Conservation (phyloP, 1,284 basidiomycete species). For the Ganoderma lingzhi region DNA sequence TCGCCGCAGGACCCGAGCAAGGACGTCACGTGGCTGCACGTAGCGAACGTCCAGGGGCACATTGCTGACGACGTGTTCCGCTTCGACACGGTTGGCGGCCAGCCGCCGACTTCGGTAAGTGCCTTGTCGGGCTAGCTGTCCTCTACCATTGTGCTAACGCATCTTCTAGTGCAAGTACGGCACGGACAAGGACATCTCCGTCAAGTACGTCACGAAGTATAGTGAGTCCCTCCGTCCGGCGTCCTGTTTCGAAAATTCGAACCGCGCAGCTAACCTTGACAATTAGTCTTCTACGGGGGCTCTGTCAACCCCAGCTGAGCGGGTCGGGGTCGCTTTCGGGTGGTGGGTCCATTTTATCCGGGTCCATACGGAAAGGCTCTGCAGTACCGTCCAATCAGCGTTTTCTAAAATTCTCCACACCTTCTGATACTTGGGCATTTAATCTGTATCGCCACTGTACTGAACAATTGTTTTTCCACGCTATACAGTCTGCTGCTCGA, state of each 20-base stretch:
- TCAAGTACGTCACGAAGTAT: conserved; percentile 43
- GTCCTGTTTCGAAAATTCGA: not conserved
- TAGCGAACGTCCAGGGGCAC: conserved; percentile 55
- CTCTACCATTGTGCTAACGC: not conserved
- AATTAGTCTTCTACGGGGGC: conserved; percentile 35
- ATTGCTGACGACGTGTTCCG: conserved; percentile 63
- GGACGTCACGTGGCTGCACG: conserved; percentile 66
- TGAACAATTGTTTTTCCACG: not conserved
- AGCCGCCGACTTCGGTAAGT: conserved; percentile 64
- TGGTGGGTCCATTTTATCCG: not conserved
- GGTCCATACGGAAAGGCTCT: not conserved
- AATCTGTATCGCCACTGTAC: not conserved
- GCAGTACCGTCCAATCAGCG: not conserved
- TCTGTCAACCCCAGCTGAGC: conserved; percentile 1
- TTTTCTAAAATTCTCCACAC: not conserved
- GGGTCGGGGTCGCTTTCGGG: too few species aligned
- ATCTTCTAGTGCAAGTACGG: conserved; percentile 36
- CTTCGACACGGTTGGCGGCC: conserved; percentile 66
- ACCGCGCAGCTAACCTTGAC: not conserved
- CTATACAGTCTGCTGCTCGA: not conserved
- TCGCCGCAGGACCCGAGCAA: conserved; percentile 51
- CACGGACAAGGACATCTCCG: conserved; percentile 36
- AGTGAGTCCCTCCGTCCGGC: conserved; percentile 30
- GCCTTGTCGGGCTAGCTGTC: not conserved
- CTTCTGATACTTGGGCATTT: not conserved